Conservation (phyloP, 2,329 filamentous ascomycete species). For the Fusarium sublunatum region DNA sequence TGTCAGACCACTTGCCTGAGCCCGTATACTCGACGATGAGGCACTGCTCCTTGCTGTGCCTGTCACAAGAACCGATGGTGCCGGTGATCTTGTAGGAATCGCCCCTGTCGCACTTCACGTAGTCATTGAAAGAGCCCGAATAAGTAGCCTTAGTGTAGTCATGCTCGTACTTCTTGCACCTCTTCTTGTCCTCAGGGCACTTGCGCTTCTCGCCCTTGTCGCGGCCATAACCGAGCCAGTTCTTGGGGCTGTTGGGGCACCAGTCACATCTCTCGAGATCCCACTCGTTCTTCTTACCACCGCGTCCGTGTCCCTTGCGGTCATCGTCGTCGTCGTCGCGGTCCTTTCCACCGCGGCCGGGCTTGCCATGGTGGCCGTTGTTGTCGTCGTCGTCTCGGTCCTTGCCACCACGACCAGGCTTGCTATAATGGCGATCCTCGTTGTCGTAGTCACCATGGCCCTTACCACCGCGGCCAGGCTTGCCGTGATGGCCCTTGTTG, state of each 20-base stretch:
- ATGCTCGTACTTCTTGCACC: slow-evolving; percentile 32
- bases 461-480: background rate
- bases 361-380: background rate
- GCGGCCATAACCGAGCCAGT: background rate
- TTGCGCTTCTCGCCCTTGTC: slow-evolving; percentile 11
- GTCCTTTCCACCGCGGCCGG: background rate
- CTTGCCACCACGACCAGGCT: background rate
- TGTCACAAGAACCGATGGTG: slow-evolving; percentile 17
- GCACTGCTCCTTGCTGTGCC: slow-evolving; percentile 23
- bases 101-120: slow-evolving; percentile 21
- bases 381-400: background rate
- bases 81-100: slow-evolving; percentile 34
- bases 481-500: too few relatives aligned
- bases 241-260: slow-evolving; percentile 21
- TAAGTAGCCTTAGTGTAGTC: slow-evolving; percentile 26
- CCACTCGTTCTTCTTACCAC: slow-evolving; percentile 22
- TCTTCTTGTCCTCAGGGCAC: slow-evolving; percentile 36
- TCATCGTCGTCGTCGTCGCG: background rate
- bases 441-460: background rate
- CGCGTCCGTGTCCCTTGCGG: background rate
- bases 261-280: slow-evolving; percentile 19
- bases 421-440: background rate
- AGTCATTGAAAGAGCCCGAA: slow-evolving; percentile 10
- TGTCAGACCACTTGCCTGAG: slow-evolving; percentile 26
- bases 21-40: slow-evolving; percentile 32